Evolutionary conservation across 1,284 basidiomycete genomes (phyloP), one percentile per base, ranked within the genome.

Genomic region (Ustilago loliicola): DNA sequence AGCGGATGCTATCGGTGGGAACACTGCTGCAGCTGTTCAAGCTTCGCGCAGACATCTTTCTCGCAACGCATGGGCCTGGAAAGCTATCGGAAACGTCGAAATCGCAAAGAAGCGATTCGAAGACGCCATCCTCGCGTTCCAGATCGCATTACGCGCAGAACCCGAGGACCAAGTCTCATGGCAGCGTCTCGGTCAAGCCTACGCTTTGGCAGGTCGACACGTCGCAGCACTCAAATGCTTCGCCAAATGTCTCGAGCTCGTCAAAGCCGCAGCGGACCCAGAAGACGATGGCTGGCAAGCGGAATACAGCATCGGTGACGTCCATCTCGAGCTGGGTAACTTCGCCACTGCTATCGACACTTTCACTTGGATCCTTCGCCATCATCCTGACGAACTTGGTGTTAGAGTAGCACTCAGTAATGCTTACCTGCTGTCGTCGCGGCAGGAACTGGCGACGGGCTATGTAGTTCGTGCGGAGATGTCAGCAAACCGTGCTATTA

Each of bases 11-110:
- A 72, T 82, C 40, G 61, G 57, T 48, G 72, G 38, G 8, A 54
- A 53, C 32, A 58, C 45, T 5, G 61, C 66, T 17, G 55, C 66
- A 10, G 73, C 70, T 7, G 29, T 73, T 4, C 66, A 63, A 11
- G 68, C 78, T 11, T 67, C 73, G 21, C 54, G 75, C 9, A 29
- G 74, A 4, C 79, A 84, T 52, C 66, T 80, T 36, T 93, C 94
- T 0, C 91, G 91, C 48, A 96, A 88, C 81, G 91, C 93, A 2
- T 99, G 97, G 97, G 97, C 97, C 1, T 99, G 96, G 95, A 98
- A 98, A 87, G 96, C 97, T 11, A 88, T 97, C 30, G 97, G 97
- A 1, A 91, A 94, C 1, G 95, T 96, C 1, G 94, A 98, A 84
- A 88, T 98, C 88, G 58, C 91, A 76, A 91, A 92, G 63, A 90